Percentiles rank a stretch among this genome's conserved stretches.
Evolutionary conservation across 116 monocot genomes (phyloP).

Genomic region (Papilionanthe hybrid): DNA sequence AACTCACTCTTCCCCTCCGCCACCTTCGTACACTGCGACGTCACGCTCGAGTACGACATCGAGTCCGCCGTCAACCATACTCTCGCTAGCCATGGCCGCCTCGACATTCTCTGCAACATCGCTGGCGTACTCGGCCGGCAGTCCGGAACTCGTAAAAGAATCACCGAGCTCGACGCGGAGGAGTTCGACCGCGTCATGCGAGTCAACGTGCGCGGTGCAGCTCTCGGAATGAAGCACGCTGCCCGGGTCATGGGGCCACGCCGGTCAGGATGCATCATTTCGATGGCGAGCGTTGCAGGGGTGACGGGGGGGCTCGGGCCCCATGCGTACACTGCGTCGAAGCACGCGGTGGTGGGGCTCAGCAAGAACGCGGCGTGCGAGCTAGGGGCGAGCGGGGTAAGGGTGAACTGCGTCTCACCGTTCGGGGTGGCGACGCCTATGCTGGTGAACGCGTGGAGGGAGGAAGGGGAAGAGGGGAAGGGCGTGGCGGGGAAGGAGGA

Average conservation of each 20-base stretch:
- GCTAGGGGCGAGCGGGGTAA: slow-evolving; percentile 42
- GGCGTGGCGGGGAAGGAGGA: slow-evolving; percentile 9
- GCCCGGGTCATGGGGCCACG: slow-evolving; percentile 26
- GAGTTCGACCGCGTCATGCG: slow-evolving; percentile 10
- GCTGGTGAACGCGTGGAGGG: slow-evolving; percentile 7
- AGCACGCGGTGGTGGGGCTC: slow-evolving; percentile 46
- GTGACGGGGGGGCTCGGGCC: slow-evolving; percentile 25
- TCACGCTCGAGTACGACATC: not conserved
- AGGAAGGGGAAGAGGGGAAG: slow-evolving; percentile 13
- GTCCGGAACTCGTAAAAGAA: not conserved
- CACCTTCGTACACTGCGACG: slow-evolving; percentile 17
- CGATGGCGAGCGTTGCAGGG: slow-evolving; percentile 38
- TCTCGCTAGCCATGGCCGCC: slow-evolving; percentile 7
- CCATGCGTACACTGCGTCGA: slow-evolving; percentile 35
- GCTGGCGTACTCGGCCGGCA: slow-evolving; percentile 21
- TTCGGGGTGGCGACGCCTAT: slow-evolving; percentile 47
- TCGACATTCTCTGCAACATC: slow-evolving; percentile 37
- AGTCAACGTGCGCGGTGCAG: slow-evolving; percentile 31
- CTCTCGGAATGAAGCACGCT: slow-evolving; percentile 44
- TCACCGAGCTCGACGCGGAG: slow-evolving; percentile 13
- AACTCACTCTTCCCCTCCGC: not conserved
- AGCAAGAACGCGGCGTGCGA: slow-evolving; percentile 38
- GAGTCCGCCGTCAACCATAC: slow-evolving; percentile 4
- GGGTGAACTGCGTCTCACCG: slow-evolving; percentile 68
- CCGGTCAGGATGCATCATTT: slow-evolving; percentile 43